Evolutionary conservation across 352 stramenopile species (phyloP).

Genomic region (Phytophthora citrophthora): DNA sequence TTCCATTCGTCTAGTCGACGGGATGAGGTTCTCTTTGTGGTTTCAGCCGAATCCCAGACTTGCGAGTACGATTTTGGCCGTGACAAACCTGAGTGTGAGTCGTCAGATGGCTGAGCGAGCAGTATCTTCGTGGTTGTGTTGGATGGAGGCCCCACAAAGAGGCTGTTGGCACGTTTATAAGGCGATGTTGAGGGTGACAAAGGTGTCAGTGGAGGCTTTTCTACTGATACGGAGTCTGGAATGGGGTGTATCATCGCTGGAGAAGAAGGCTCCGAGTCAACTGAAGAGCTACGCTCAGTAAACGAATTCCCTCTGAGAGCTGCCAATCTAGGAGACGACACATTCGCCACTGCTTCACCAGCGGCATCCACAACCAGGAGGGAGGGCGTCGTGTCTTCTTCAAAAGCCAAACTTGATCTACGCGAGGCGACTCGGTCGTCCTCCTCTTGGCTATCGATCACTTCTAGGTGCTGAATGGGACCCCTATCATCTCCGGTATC

Average conservation of each 20-base stretch:
- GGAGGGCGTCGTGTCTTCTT: conserved; percentile 23
- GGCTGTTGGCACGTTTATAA: conserved; percentile 51
- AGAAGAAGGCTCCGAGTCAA: conserved; percentile 17
- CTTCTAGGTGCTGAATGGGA: conserved; percentile 4
- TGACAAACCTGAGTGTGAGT: conserved; percentile 23
- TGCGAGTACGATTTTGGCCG: conserved; percentile 41
- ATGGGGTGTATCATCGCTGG: conserved; percentile 43
- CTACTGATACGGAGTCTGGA: conserved; percentile 10
- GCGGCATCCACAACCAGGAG: conserved; percentile 24
- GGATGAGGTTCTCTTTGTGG: conserved; percentile 44
- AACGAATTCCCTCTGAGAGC: conserved; percentile 17
- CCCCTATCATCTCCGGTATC: conserved; percentile 11
- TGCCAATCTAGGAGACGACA: conserved; percentile 26
- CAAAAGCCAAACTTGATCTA: conserved; percentile 21
- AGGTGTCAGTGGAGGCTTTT: conserved; percentile 17
- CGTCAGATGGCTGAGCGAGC: conserved; percentile 18
- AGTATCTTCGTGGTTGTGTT: conserved; percentile 20
- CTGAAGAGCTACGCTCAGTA: conserved; percentile 7
- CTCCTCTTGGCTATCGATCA: conserved; percentile 17
- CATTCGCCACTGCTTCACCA: conserved; percentile 15
- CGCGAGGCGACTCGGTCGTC: conserved; percentile 9
- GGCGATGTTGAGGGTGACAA: conserved; percentile 38
- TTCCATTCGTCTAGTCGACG: conserved; percentile 74
- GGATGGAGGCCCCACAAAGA: conserved; percentile 29
- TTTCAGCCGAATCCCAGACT: conserved; percentile 46